Percentiles rank a stretch among this genome's conserved stretches.
Evolutionary conservation across 208 protist genomes (phyloP).

Genomic region (Phytomonas sp.): DNA sequence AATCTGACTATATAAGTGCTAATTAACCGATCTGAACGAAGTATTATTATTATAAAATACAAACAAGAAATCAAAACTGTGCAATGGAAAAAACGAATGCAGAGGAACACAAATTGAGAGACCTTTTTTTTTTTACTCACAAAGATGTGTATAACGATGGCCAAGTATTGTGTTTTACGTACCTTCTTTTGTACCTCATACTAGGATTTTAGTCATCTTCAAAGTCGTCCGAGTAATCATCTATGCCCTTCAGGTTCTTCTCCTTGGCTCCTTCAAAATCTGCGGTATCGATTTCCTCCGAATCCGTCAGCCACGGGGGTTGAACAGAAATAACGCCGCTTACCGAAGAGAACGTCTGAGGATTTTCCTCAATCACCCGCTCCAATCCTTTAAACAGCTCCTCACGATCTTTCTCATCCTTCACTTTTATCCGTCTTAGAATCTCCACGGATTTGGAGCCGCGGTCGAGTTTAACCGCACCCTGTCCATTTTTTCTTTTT

Average conservation of each 20-base stretch:
- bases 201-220: slow-evolving; percentile 6
- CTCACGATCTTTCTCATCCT: not conserved
- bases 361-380: not conserved
- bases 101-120: not conserved
- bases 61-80: not conserved
- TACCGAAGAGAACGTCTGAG: not conserved
- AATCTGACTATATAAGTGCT: not conserved
- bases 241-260: not conserved
- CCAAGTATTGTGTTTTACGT: not conserved
- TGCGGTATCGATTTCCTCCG: slow-evolving; percentile 11
- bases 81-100: not conserved
- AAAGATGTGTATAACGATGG: not conserved
- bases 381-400: not conserved
- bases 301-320: not conserved
- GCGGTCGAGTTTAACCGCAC: not conserved
- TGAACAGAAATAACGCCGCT: not conserved
- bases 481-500: not conserved
- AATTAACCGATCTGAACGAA: not conserved
- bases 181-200: not conserved
- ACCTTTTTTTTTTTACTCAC: not conserved
- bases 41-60: not conserved
- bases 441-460: not conserved
- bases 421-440: not conserved
- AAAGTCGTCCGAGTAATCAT: slow-evolving; percentile 24
- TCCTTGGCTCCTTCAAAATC: slow-evolving; percentile 13